phyloP scores from a whole-genome alignment of 371 early-diverging fungal genomes.

The Umbelopsis sp. region DNA sequence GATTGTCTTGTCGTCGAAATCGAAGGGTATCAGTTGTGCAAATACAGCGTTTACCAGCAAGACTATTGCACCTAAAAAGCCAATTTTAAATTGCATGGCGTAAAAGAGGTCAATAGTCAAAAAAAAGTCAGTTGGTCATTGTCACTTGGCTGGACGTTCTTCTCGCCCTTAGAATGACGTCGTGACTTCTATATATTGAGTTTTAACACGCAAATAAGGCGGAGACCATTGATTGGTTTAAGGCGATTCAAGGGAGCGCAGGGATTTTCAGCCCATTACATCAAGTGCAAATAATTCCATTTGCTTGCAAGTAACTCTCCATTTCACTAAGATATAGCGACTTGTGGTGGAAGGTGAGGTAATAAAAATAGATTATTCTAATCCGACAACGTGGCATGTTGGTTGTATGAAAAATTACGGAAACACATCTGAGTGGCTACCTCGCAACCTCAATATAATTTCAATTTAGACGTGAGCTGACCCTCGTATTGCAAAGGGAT shows the following conservation, averaged over 20 bases:
- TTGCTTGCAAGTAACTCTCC: too few species aligned
- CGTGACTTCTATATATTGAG: background rate
- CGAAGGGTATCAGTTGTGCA: constrained; percentile 5
- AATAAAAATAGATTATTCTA: constrained; percentile 17
- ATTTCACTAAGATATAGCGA: background rate
- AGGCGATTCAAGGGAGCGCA: too few species aligned
- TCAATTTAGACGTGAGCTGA: constrained; percentile 3
- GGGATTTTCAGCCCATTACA: too few species aligned
- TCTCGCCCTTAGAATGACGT: background rate
- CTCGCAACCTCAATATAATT: background rate
- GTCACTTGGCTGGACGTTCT: too few species aligned
- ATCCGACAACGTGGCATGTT: constrained; percentile 6
- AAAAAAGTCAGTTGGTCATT: background rate
- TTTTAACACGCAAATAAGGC: too few species aligned
- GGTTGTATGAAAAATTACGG: constrained; percentile 11
- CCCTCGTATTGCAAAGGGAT: constrained; percentile 15
- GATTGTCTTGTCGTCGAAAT: background rate
- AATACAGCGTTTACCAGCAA: background rate
- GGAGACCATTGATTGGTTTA: too few species aligned
- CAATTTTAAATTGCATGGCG: constrained; percentile 17
- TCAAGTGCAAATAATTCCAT: too few species aligned
- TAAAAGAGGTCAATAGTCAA: background rate
- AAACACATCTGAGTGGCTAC: background rate
- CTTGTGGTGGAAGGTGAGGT: background rate
- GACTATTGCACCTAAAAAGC: background rate